A percentile compares a stretch with the other conserved stretches of the same genome.
Conservation (phyloP, 257 asterid genomes). For the Cruciata laevipes region DNA sequence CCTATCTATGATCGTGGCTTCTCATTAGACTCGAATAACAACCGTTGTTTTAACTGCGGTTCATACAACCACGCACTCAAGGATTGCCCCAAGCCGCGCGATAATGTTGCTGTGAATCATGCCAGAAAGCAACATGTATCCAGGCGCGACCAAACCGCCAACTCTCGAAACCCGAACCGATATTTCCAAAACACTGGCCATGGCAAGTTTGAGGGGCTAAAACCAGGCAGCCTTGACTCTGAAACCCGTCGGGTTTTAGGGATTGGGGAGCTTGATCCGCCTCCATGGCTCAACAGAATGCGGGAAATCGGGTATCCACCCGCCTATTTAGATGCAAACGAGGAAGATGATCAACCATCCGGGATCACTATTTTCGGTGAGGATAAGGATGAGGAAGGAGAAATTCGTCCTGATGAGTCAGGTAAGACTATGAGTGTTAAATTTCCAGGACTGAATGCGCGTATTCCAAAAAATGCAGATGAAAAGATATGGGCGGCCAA, state of each 20-base stretch:
- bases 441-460: constrained; percentile 92
- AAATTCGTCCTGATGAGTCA: constrained; percentile 38
- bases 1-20: constrained; percentile 92
- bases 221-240: constrained; percentile 75
- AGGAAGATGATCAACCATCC: constrained; percentile 60
- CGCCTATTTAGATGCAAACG: constrained; percentile 68
- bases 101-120: constrained; percentile 62
- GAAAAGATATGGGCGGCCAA: constrained; percentile 52
- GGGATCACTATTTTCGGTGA: constrained; percentile 89
- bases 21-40: constrained; percentile 55
- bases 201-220: constrained; percentile 83
- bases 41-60: constrained; percentile 91
- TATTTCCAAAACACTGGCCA: constrained; percentile 74
- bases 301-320: constrained; percentile 96
- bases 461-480: constrained; percentile 74
- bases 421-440: constrained; percentile 55
- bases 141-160: constrained; percentile 45
- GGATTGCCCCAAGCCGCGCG: constrained; percentile 92
- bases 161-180: constrained; percentile 53
- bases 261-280: constrained; percentile 94
- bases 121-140: constrained; percentile 78
- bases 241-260: constrained; percentile 81
- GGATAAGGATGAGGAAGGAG: constrained; percentile 61
- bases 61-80: constrained; percentile 80
- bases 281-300: constrained; percentile 98